These are phyloP conservation scores for Penicillium sp. DNA, from an alignment of 2,329 filamentous ascomycete genomes.

Conservation along the genomic window DNA sequence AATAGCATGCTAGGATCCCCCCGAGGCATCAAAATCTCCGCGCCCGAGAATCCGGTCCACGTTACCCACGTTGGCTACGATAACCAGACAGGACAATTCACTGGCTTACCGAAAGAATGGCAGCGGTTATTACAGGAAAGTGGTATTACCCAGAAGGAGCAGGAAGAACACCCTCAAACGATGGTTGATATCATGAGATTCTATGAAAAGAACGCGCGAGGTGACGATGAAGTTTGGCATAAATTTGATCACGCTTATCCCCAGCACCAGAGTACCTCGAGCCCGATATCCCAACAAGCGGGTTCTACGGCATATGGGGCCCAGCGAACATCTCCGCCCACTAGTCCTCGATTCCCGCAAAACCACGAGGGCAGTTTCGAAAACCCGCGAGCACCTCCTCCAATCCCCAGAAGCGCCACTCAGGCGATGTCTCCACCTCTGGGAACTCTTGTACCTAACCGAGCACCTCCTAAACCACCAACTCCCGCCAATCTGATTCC, in stretches of 20 bases:
- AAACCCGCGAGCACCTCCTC: conserved; percentile 91
- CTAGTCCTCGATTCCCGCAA: conserved; percentile 84
- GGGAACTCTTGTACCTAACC: conserved; percentile 72
- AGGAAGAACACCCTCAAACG: conserved; percentile 92
- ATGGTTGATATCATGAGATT: conserved; percentile 96
- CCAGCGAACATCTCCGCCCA: conserved; percentile 74
- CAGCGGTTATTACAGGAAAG: conserved; percentile 93
- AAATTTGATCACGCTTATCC: conserved; percentile 90
- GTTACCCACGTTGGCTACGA: conserved; percentile 98
- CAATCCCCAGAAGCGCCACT: conserved; percentile 67
- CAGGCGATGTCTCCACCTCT: conserved; percentile 52
- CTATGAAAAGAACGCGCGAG: conserved; percentile 91
- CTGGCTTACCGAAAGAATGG: conserved; percentile 96
- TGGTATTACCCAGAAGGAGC: conserved; percentile 94
- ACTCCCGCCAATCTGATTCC: conserved; percentile 46
- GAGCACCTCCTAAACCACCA: conserved; percentile 88
- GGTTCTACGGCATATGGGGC: conserved; percentile 53
- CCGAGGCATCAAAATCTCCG: conserved; percentile 92
- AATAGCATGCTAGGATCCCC: conserved; percentile 83
- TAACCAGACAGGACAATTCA: conserved; percentile 94
- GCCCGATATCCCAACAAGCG: conserved; percentile 49
- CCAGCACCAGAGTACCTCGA: conserved; percentile 46
- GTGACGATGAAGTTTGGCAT: conserved; percentile 86
- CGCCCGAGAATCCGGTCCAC: conserved; percentile 95
- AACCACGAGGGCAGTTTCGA: conserved; percentile 95